Conservation (phyloP, 1,139 yeast genomes). For the Saccharomyces pastorianus region DNA sequence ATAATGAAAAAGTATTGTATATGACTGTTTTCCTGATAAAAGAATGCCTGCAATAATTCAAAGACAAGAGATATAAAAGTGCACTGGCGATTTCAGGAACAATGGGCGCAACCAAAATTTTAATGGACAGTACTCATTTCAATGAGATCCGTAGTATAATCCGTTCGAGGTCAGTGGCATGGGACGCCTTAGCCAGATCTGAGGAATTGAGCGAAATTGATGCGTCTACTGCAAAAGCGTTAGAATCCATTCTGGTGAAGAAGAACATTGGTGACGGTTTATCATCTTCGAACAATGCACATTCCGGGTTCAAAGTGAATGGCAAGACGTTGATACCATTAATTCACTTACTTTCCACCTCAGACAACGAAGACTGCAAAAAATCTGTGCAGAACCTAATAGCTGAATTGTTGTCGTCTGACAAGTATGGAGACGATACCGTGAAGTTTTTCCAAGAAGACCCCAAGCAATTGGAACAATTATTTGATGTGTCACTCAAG, state of each 20-base stretch:
- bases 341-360: constrained; percentile 24
- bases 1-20: neutral
- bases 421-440: constrained; percentile 36
- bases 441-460: constrained; percentile 37
- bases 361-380: constrained; percentile 47
- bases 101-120: constrained; percentile 13
- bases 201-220: constrained; percentile 42
- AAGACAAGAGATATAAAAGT: neutral
- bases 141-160: constrained; percentile 69
- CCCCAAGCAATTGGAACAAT: constrained; percentile 32
- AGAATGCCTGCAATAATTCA: neutral
- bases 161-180: constrained; percentile 77
- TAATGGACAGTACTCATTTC: constrained; percentile 53
- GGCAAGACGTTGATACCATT: constrained; percentile 20
- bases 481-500: constrained; percentile 27
- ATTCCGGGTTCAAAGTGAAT: constrained; percentile 25
- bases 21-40: neutral
- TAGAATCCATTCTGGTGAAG: constrained; percentile 25
- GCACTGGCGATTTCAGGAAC: neutral
- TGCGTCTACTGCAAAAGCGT: constrained; percentile 25
- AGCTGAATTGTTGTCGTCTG: constrained; percentile 46
- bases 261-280: constrained; percentile 4
- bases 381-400: constrained; percentile 64
- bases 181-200: constrained; percentile 86
- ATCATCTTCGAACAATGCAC: constrained; percentile 1